Percentiles rank a stretch among this genome's conserved stretches.
Conservation (phyloP, 768 basidiomycete genomes). For the Lactifluus piperatus region DNA sequence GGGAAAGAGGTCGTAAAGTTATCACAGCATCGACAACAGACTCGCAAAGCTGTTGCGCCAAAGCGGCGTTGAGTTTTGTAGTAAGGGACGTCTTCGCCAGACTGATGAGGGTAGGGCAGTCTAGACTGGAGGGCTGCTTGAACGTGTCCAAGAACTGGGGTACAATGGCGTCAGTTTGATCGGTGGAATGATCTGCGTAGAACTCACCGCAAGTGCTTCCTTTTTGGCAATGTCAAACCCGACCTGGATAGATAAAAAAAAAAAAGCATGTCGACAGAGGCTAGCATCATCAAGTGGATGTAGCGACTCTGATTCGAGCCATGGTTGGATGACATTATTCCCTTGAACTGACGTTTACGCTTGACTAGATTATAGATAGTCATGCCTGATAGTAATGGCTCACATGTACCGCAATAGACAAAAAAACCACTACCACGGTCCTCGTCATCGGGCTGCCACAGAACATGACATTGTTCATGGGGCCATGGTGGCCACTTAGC, state of each 20-base stretch:
- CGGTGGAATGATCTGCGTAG: slow-evolving; percentile 17
- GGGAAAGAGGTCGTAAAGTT: too few relatives aligned
- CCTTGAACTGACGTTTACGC: slow-evolving; percentile 24
- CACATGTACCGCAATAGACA: slow-evolving; percentile 31
- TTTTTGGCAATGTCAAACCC: slow-evolving; percentile 97
- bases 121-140: slow-evolving; percentile 68
- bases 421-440: too few relatives aligned
- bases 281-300: slow-evolving; percentile 31
- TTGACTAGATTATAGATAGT: slow-evolving; percentile 24
- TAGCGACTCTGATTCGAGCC: slow-evolving; percentile 41
- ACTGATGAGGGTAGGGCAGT: slow-evolving; percentile 85
- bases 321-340: slow-evolving; percentile 23
- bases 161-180: slow-evolving; percentile 19
- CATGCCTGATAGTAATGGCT: slow-evolving; percentile 14
- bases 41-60: too few relatives aligned
- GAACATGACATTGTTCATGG: too few relatives aligned
- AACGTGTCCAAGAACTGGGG: slow-evolving; percentile 86
- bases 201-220: slow-evolving; percentile 73
- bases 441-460: too few relatives aligned
- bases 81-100: slow-evolving; percentile 93
- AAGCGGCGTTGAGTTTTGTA: too few relatives aligned
- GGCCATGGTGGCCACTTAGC: too few relatives aligned
- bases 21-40: too few relatives aligned
- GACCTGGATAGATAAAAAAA: too few relatives aligned
- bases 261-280: slow-evolving; percentile 25